Base-by-base conservation (phyloP, 2,329 filamentous ascomycete species). In the Ophiostoma triangulosporum region DNA sequence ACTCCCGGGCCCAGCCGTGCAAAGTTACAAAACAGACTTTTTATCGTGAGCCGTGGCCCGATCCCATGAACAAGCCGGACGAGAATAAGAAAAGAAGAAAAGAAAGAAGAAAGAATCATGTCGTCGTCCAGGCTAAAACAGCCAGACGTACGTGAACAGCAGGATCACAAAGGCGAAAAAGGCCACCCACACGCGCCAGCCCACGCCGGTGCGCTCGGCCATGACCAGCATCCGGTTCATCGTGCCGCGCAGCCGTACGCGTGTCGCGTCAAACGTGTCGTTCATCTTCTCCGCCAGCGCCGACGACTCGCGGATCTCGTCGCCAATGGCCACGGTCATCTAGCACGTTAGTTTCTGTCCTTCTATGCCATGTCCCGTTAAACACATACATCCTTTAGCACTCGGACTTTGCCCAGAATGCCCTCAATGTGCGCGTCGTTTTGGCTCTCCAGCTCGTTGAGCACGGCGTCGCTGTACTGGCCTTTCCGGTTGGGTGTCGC, bases 211-310 rank as follows among this genome's bases (percentile, higher is more conserved):
- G 62, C 82, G 77, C 71, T 97, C 80, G 4, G 93, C 93, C 93
- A 98, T 98, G 52, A 91, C 66, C 60, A 97, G 70, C 93, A 98
- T 98, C 56, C 90, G 77, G 66, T 88, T 95, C 93, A 98, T 97
- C 17, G 94, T 97, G 52, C 91, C 89, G 45, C 83, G 79, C 57
- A 98, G 73, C 58, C 86, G 80, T 51, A 89, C 70, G 32, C 90
- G 75, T 52, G 91, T 94, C 62, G 79, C 81, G 66, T 97, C 91
- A 65, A 97, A 98, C 5, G 81, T 79, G 64, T 95, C 88, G 68
- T 97, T 97, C 84, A 98, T 95, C 70, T 89, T 91, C 62, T 96
- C 88, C 2, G 89, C 86, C 4, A 97, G 76, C 2, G 87, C 83
- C 2, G 88, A 87, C 14, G 86, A 93, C 58, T 95, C 87, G 61